phyloP scores from a whole-genome alignment of 164 flowering plant species.

The Aristolochia fimbriata region DNA sequence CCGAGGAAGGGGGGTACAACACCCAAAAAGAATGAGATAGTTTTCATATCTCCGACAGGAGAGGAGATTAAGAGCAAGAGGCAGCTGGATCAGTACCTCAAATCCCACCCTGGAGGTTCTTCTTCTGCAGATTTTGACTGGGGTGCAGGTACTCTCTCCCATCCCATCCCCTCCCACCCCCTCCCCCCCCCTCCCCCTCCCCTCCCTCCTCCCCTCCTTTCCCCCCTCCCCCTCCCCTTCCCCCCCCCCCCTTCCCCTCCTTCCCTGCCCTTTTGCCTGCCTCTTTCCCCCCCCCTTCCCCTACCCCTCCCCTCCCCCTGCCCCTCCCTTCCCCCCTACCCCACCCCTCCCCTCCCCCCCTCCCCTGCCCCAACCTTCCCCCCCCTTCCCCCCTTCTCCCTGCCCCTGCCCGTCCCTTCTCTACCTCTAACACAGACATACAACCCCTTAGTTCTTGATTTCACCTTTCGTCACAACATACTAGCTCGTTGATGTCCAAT shows the following conservation, averaged over 20 bases:
- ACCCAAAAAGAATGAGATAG: conserved; percentile 27
- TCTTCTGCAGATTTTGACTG: conserved; percentile 38
- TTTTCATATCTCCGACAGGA: conserved; percentile 39
- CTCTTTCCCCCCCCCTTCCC: too few species aligned
- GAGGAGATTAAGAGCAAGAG: conserved; percentile 39
- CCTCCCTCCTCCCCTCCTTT: too few species aligned
- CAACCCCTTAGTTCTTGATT: not conserved
- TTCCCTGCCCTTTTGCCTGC: conserved; percentile 8
- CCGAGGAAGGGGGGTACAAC: conserved; percentile 30
- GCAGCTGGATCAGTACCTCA: conserved; percentile 33
- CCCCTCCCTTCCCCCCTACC: too few species aligned
- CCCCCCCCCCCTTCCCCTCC: too few species aligned
- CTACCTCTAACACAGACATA: too few species aligned
- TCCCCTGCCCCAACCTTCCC: too few species aligned
- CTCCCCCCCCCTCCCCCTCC: too few species aligned
- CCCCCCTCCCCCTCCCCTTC: too few species aligned
- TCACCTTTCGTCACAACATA: not conserved
- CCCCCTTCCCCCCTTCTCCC: too few species aligned
- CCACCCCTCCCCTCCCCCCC: too few species aligned
- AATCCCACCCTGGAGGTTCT: conserved; percentile 37
- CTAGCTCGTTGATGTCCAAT: not conserved
- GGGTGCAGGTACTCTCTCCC: conserved; percentile 35
- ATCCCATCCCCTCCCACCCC: too few species aligned
- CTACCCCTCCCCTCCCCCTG: conserved; percentile 5
- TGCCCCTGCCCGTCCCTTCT: too few species aligned